Percentiles rank a stretch among this genome's conserved stretches.
phyloP scores from a whole-genome alignment of 306 rosid species.

The Glycine soja region DNA sequence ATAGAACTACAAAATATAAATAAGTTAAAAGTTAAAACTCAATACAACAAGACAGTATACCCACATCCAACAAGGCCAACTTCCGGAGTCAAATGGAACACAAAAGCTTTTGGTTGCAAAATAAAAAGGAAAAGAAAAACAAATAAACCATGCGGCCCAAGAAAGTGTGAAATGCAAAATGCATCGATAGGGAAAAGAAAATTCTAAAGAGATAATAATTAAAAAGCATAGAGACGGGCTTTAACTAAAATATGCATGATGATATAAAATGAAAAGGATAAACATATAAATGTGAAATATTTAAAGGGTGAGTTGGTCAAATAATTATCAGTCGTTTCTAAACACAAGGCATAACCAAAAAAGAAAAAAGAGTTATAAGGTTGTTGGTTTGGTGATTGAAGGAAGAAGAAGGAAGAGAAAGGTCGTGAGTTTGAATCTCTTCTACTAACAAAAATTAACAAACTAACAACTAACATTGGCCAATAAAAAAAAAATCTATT shows the following conservation, averaged over 20 bases:
- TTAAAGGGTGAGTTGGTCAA: conserved; percentile 5
- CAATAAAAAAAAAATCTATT: background rate
- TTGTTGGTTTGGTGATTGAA: no score
- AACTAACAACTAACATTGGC: no score
- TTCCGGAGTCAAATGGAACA: background rate
- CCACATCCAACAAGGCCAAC: background rate
- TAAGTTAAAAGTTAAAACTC: background rate
- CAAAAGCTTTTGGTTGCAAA: background rate
- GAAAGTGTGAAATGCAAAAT: conserved; percentile 4
- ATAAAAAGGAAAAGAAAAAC: background rate
- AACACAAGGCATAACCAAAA: background rate
- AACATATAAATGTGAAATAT: background rate
- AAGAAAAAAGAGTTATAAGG: no score
- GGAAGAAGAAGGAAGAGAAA: no score
- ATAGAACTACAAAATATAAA: background rate
- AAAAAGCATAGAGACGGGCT: background rate
- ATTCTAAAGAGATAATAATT: background rate
- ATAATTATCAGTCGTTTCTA: conserved; percentile 26
- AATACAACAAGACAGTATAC: background rate
- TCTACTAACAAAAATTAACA: no score
- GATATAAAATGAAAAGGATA: background rate
- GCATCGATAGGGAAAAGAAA: background rate
- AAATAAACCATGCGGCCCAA: background rate
- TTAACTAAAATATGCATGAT: background rate
- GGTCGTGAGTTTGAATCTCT: no score